Evolutionary conservation across 495 filamentous ascomycete species (phyloP), one percentile per base, ranked within the genome.

Genomic region (Penicillium egyptiacum): DNA sequence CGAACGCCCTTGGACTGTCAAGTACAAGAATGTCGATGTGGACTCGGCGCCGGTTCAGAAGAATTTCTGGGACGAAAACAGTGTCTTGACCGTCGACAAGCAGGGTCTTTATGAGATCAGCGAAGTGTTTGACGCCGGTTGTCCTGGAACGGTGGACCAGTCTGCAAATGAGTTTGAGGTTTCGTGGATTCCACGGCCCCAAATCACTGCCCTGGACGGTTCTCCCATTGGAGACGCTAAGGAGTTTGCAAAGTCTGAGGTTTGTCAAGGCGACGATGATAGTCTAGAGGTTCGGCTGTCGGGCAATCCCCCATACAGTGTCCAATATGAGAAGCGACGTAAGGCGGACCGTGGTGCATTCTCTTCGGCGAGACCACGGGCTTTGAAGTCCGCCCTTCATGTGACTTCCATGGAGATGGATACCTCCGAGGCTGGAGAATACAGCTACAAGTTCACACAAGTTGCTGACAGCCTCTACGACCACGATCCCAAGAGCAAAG

Each of bases 181-280:
- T 12, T 79, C 82, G 17, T 97, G 92, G 91, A 87, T 92, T 53
- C 79, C 88, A 25, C 81, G 91, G 33, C 94, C 94, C 7, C 77
- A 85, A 49, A 79, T 97, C 33, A 80, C 78, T 23, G 69, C 94
- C 17, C 68, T 86, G 1, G 83, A 88, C 53, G 85, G 83, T 35
- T 76, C 84, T 6, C 73, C 81, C 26, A 74, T 91, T 12, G 63
- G 71, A 60, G 25, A 66, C 70, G 51, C 79, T 69, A 50, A 73
- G 73, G 37, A 79, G 74, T 53, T 91, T 64, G 65, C 84, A 56
- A 89, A 93, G 69, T 79, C 83, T n/a, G 85, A 88, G 58, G 85
- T 98, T 50, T 98, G 94, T 62, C 91, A 98, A 73, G 93, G 94
- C 17, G 93, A 97, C 48, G 88, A 93, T 58, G 93, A 96, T 65